Percentiles rank a stretch among this genome's conserved stretches.
Evolutionary conservation across 2,329 filamentous ascomycete species (phyloP).

Genomic region (Fusarium fujikuroi): DNA sequence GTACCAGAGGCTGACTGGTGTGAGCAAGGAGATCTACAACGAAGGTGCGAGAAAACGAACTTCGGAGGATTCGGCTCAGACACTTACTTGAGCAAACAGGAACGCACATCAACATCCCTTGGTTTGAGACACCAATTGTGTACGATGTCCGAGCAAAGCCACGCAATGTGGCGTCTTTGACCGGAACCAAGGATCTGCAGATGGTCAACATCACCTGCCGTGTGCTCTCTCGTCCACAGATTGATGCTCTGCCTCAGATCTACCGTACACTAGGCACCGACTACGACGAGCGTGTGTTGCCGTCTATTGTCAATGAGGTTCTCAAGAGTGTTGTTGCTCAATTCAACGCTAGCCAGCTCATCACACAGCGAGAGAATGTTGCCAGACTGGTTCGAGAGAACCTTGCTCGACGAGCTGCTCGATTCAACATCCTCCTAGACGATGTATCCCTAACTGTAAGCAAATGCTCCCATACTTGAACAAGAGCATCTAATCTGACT

Average conservation of each 20-base stretch:
- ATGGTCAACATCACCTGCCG: slow-evolving; percentile 99
- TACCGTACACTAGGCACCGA: slow-evolving; percentile 95
- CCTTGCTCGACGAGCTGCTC: slow-evolving; percentile 86
- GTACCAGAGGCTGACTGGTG: slow-evolving; percentile 91
- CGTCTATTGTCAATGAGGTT: slow-evolving; percentile 98
- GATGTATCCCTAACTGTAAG: slow-evolving; percentile 95
- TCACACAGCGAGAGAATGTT: slow-evolving; percentile 98
- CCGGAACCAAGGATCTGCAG: slow-evolving; percentile 98
- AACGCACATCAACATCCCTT: slow-evolving; percentile 93
- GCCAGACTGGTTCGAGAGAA: slow-evolving; percentile 92
- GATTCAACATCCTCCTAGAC: slow-evolving; percentile 97
- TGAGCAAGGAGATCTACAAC: slow-evolving; percentile 93
- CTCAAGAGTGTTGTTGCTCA: slow-evolving; percentile 98
- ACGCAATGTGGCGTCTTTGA: slow-evolving; percentile 94
- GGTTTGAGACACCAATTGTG: slow-evolving; percentile 96
- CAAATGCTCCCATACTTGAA: not conserved
- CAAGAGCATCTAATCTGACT: not conserved
- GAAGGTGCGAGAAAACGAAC: slow-evolving; percentile 72
- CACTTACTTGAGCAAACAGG: slow-evolving; percentile 60
- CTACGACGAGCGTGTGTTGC: slow-evolving; percentile 96
- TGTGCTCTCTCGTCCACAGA: slow-evolving; percentile 91
- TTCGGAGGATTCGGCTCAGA: slow-evolving; percentile 27
- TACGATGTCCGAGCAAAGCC: slow-evolving; percentile 99
- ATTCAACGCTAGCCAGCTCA: slow-evolving; percentile 98
- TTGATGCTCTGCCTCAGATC: slow-evolving; percentile 93